A percentile compares a stretch with the other conserved stretches of the same genome.
Conservation (phyloP, 768 basidiomycete species). For the Cyathus striatus region DNA sequence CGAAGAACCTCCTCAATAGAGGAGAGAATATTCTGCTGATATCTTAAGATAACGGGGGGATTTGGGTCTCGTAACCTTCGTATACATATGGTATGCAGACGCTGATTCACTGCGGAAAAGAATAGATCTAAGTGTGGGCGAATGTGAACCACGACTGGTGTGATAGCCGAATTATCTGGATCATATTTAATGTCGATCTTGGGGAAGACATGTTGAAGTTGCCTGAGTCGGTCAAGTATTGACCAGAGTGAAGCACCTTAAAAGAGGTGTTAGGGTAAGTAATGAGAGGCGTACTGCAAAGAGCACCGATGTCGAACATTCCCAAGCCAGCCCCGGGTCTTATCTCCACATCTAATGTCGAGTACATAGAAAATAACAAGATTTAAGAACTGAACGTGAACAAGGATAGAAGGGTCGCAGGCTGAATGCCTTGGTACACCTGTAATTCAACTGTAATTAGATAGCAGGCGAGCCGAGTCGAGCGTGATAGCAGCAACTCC, state of each 20-base stretch:
- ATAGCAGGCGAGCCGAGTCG: too few relatives aligned
- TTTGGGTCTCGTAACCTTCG: constrained; percentile 61
- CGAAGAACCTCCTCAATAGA: constrained; percentile 56
- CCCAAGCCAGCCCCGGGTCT: constrained; percentile 73
- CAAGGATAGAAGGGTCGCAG: too few relatives aligned
- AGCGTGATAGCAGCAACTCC: too few relatives aligned
- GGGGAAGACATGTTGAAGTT: constrained; percentile 65
- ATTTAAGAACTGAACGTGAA: too few relatives aligned
- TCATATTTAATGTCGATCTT: constrained; percentile 85
- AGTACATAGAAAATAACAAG: too few relatives aligned
- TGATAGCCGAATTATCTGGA: constrained; percentile 60
- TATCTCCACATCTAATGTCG: constrained; percentile 70
- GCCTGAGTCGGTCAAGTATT: constrained; percentile 61
- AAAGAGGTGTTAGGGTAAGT: constrained; percentile 3
- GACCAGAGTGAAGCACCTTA: constrained; percentile 77
- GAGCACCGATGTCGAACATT: constrained; percentile 68
- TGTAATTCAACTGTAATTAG: too few relatives aligned
- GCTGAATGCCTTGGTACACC: too few relatives aligned
- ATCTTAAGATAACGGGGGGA: constrained; percentile 64
- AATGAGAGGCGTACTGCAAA: neutral
- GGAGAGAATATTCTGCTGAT: constrained; percentile 60
- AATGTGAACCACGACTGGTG: constrained; percentile 73
- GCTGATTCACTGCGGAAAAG: constrained; percentile 75
- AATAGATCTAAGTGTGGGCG: constrained; percentile 82
- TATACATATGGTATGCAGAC: constrained; percentile 74